Conservation (phyloP, 208 protist genomes). For the Leptomonas pyrrhocoris region DNA sequence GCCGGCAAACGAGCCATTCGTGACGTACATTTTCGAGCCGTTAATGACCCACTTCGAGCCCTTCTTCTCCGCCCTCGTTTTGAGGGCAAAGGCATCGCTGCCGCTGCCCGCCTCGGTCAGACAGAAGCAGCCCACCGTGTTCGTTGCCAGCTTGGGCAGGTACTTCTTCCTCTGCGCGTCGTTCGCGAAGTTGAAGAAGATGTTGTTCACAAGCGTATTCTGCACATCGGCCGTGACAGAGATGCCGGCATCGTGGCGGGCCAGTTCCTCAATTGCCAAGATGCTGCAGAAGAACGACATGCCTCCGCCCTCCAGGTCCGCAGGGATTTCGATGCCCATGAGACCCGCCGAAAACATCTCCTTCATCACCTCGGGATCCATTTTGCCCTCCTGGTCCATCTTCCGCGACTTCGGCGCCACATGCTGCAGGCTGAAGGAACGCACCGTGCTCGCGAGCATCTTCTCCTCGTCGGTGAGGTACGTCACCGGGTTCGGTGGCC, state of each 20-base stretch:
- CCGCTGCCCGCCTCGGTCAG: conserved; percentile 86
- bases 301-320: conserved; percentile 63
- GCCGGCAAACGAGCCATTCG: conserved; percentile 89
- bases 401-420: conserved; percentile 60
- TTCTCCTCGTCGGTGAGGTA: conserved; percentile 67
- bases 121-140: conserved; percentile 92
- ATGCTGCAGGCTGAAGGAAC: conserved; percentile 63
- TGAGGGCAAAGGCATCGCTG: conserved; percentile 93
- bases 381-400: conserved; percentile 83
- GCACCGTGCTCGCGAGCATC: conserved; percentile 76
- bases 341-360: conserved; percentile 83
- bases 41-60: conserved; percentile 91
- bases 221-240: conserved; percentile 91
- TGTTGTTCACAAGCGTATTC: conserved; percentile 92
- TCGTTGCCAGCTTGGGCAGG: conserved; percentile 82
- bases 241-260: conserved; percentile 87
- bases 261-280: conserved; percentile 87
- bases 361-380: conserved; percentile 69
- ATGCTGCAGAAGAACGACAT: conserved; percentile 83
- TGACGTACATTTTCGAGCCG: conserved; percentile 95
- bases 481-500: conserved; percentile 42
- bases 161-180: conserved; percentile 85
- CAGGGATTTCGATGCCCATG: conserved; percentile 85
- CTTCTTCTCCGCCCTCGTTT: conserved; percentile 83
- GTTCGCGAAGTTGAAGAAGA: conserved; percentile 82